Percentiles rank a stretch among this genome's conserved stretches.
These are phyloP conservation scores for Eucalyptus cloeziana DNA, from an alignment of 345 rosid genomes.

Conservation along the genomic window DNA sequence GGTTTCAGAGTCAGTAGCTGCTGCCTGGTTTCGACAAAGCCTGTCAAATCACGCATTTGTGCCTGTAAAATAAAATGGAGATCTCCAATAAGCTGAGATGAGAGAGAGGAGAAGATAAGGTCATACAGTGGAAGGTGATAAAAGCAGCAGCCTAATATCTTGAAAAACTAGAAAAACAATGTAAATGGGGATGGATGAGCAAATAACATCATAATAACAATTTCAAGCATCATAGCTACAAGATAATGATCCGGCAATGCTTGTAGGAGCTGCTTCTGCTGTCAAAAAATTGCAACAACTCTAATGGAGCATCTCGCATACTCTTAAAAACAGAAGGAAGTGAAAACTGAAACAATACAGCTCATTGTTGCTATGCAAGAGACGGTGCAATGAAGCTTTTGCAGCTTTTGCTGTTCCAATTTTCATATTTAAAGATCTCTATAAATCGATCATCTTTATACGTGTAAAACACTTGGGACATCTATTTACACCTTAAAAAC, in stretches of 20 bases:
- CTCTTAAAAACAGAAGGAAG: neutral
- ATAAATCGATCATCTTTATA: neutral
- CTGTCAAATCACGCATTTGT: slow-evolving; percentile 96
- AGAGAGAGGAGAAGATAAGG: neutral
- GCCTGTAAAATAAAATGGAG: slow-evolving; percentile 41
- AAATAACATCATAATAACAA: neutral
- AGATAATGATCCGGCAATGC: neutral
- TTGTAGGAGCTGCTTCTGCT: neutral
- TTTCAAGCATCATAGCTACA: neutral
- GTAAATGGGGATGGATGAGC: neutral
- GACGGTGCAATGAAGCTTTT: neutral
- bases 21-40: slow-evolving; percentile 96
- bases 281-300: neutral
- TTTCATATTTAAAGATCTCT: neutral
- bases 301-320: neutral
- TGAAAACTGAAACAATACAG: neutral
- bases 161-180: neutral
- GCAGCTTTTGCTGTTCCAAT: neutral
- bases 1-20: slow-evolving; percentile 90
- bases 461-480: neutral
- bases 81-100: neutral
- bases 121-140: neutral
- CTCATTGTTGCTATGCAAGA: neutral
- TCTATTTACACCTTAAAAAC: neutral
- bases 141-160: neutral